Conservation (phyloP, 2,329 filamentous ascomycete genomes). For the Sclerotinia borealis region DNA sequence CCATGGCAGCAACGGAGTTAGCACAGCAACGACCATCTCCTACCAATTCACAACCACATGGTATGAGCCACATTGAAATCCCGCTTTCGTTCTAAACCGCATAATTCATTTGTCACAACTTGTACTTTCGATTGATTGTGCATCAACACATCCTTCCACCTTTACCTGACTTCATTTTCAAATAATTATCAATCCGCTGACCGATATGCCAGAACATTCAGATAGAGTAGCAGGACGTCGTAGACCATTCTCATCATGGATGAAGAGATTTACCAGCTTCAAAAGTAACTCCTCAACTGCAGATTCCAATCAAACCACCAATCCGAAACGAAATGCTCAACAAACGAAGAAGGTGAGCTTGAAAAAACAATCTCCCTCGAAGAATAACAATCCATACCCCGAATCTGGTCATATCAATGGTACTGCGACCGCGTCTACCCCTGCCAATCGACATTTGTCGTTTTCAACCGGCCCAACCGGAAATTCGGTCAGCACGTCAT, state of each 20-base stretch:
- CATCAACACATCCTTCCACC: neutral
- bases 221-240: conserved; percentile 55
- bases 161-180: neutral
- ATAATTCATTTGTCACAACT: conserved; percentile 5
- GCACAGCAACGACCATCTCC: conserved; percentile 34
- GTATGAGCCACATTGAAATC: conserved; percentile 31
- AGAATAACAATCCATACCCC: conserved; percentile 81
- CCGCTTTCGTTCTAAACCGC: conserved; percentile 5
- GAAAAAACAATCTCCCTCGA: conserved; percentile 51
- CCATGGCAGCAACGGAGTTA: conserved; percentile 37
- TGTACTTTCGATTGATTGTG: neutral
- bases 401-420: conserved; percentile 60
- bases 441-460: conserved; percentile 44
- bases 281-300: conserved; percentile 63
- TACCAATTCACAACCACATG: conserved; percentile 26
- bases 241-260: conserved; percentile 85
- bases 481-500: conserved; percentile 42
- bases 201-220: conserved; percentile 53
- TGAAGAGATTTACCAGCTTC: conserved; percentile 87
- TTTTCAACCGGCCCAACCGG: conserved; percentile 51
- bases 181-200: conserved; percentile 17
- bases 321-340: conserved; percentile 37
- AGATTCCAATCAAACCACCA: conserved; percentile 37
- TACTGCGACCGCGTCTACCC: conserved; percentile 22
- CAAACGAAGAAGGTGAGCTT: conserved; percentile 39